Percentiles rank a stretch among this genome's conserved stretches.
Evolutionary conservation across 306 rosid genomes (phyloP).

Genomic region (Pueraria montana): DNA sequence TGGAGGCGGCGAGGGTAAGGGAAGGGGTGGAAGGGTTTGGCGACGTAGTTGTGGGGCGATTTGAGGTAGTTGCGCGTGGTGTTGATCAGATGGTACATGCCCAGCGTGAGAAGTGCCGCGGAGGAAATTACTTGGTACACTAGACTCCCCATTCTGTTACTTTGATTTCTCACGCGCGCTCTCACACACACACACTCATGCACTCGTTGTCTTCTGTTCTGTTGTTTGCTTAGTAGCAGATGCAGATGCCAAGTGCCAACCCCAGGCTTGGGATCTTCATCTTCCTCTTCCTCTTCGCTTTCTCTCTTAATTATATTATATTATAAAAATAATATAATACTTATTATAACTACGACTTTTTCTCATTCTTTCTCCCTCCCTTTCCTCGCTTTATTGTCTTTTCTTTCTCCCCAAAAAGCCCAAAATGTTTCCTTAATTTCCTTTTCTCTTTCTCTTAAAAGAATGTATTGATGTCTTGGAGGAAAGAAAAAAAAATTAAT

Average conservation of each 20-base stretch:
- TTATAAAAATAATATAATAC: too few relatives aligned
- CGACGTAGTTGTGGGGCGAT: slow-evolving; percentile 72
- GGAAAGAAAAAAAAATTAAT: too few relatives aligned
- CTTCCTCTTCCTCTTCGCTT: background rate
- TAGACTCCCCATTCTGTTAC: slow-evolving; percentile 51
- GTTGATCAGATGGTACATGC: slow-evolving; percentile 74
- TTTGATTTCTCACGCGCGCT: background rate
- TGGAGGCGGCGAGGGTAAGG: slow-evolving; percentile 71
- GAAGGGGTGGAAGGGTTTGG: slow-evolving; percentile 85
- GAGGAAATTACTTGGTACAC: slow-evolving; percentile 68
- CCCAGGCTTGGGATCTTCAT: background rate
- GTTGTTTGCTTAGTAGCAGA: background rate
- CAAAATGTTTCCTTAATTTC: too few relatives aligned
- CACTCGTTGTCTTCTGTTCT: background rate
- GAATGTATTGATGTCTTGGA: too few relatives aligned
- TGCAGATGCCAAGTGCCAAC: too few relatives aligned
- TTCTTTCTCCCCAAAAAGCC: too few relatives aligned
- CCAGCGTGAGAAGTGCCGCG: slow-evolving; percentile 60
- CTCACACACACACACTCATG: too few relatives aligned
- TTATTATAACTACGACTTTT: background rate
- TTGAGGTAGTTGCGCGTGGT: slow-evolving; percentile 68
- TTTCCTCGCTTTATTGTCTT: too few relatives aligned
- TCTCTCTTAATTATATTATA: background rate
- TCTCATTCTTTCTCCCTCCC: too few relatives aligned
- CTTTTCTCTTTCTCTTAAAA: too few relatives aligned